Conservation (phyloP, 305 asterid species). For the Fraxinus platypoda region DNA sequence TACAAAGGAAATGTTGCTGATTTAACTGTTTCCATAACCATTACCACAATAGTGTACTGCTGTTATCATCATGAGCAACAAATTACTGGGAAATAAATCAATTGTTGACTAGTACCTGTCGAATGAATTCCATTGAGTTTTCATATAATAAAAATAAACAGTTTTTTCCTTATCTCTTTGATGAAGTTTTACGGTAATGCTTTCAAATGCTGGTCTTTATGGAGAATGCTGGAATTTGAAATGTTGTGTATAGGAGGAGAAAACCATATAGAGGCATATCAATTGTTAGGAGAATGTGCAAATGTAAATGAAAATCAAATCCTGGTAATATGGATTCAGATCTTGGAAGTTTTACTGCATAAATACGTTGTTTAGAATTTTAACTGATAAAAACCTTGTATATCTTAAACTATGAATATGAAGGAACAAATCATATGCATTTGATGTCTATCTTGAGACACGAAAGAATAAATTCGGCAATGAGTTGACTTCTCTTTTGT, state of each 20-base stretch:
- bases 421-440: neutral
- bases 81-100: neutral
- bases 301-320: neutral
- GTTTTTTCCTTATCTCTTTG: neutral
- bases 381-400: neutral
- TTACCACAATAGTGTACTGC: neutral
- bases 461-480: neutral
- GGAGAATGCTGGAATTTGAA: neutral
- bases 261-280: neutral
- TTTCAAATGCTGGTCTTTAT: neutral
- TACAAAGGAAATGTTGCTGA: neutral
- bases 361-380: neutral
- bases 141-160: neutral
- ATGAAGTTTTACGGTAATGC: neutral
- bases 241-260: neutral
- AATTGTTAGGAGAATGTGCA: neutral
- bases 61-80: neutral
- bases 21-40: neutral
- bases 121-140: neutral
- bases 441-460: neutral
- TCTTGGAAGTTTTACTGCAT: neutral
- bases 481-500: neutral
- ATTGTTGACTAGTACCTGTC: neutral
- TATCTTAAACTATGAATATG: neutral
- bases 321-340: neutral